phyloP scores from a whole-genome alignment of 352 stramenopile species.

The Phytophthora niederhauseri region DNA sequence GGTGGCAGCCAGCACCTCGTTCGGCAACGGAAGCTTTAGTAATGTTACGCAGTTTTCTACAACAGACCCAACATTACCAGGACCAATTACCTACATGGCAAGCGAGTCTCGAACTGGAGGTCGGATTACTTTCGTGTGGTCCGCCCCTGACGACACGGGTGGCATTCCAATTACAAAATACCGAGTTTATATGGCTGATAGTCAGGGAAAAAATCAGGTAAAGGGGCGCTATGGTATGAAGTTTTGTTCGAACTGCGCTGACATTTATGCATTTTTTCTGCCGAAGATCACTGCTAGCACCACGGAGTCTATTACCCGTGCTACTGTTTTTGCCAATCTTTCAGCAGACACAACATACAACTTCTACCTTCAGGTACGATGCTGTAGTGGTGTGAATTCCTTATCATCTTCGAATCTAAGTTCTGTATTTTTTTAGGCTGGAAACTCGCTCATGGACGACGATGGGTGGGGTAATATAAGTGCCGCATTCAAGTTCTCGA shows the following conservation, averaged over 20 bases:
- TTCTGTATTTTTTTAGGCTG: conserved; percentile 38
- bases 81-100: conserved; percentile 23
- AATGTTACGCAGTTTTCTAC: conserved; percentile 45
- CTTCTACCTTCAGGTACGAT: conserved; percentile 57
- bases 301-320: conserved; percentile 12
- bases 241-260: neutral
- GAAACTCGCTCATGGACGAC: conserved; percentile 40
- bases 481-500: conserved; percentile 38
- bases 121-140: conserved; percentile 48
- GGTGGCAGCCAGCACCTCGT: conserved; percentile 42
- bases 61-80: conserved; percentile 40
- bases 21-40: conserved; percentile 46
- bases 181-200: conserved; percentile 43
- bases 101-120: conserved; percentile 42
- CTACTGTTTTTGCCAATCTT: conserved; percentile 31
- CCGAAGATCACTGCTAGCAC: conserved; percentile 27
- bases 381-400: neutral
- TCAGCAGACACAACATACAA: conserved; percentile 42
- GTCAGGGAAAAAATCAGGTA: conserved; percentile 18
- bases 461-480: conserved; percentile 58
- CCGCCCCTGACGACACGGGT: conserved; percentile 49
- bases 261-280: neutral
- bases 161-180: conserved; percentile 67
- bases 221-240: neutral
- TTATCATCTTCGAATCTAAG: neutral